These are phyloP conservation scores for Rhizomucor pusillus DNA, from an alignment of 371 early-diverging fungal genomes.

Conservation along the genomic window DNA sequence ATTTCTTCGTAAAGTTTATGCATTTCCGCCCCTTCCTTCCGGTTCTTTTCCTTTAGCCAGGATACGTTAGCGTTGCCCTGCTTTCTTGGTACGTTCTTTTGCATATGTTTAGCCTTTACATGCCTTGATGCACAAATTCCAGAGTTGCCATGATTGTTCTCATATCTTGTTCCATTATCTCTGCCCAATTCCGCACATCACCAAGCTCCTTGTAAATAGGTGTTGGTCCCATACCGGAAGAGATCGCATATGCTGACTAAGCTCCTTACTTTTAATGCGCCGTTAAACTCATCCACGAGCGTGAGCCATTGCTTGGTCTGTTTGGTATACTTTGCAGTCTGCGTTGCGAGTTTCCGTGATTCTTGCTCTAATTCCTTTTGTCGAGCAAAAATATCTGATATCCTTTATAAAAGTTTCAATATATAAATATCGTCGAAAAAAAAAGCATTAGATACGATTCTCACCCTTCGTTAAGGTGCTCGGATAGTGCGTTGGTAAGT, in stretches of 20 bases:
- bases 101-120: too few species aligned
- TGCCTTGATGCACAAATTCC: slow-evolving; percentile 32
- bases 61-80: too few species aligned
- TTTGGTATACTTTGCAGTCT: slow-evolving; percentile 46
- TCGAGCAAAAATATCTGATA: slow-evolving; percentile 50
- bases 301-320: slow-evolving; percentile 65
- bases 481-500: background rate
- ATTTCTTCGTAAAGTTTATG: too few species aligned
- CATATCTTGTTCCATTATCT: slow-evolving; percentile 40
- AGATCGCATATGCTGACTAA: background rate
- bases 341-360: slow-evolving; percentile 44
- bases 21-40: too few species aligned
- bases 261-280: slow-evolving; percentile 53
- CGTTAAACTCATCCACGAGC: slow-evolving; percentile 57
- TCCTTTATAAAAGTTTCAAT: slow-evolving; percentile 26
- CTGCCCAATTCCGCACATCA: slow-evolving; percentile 81
- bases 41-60: too few species aligned
- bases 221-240: too few species aligned
- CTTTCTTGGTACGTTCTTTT: too few species aligned
- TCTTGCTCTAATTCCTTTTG: slow-evolving; percentile 65
- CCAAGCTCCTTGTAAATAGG: slow-evolving; percentile 62
- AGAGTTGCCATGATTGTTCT: slow-evolving; percentile 24
- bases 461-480: slow-evolving; percentile 4
- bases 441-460: background rate
- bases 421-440: too few species aligned